A percentile compares a stretch with the other conserved stretches of the same genome.
These are phyloP conservation scores for Rehmannia glutinosa DNA, from an alignment of 257 asterid species.

Conservation along the genomic window DNA sequence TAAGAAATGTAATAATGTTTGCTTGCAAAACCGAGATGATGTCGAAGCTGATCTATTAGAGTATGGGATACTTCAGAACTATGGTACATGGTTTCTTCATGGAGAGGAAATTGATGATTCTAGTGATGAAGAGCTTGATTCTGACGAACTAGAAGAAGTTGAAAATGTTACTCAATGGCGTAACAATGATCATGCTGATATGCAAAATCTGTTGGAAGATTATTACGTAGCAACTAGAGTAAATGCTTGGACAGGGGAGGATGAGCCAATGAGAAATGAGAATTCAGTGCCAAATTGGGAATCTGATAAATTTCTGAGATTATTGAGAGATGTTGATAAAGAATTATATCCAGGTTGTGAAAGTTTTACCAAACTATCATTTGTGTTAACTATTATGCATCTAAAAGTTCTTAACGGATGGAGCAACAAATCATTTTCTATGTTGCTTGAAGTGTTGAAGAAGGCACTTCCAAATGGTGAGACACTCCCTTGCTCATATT, in stretches of 20 bases:
- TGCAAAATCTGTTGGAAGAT: background rate
- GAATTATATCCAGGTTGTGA: too few species aligned
- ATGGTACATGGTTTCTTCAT: background rate
- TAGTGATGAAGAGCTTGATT: background rate
- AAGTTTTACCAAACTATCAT: background rate
- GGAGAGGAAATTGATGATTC: background rate
- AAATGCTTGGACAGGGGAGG: background rate
- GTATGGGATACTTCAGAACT: background rate
- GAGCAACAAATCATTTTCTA: background rate
- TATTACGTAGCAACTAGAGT: background rate
- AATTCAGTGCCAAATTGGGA: background rate
- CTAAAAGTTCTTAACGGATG: background rate
- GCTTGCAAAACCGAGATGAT: background rate
- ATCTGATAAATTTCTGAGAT: background rate
- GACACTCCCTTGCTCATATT: too few species aligned
- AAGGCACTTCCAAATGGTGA: background rate
- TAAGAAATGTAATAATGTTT: too few species aligned
- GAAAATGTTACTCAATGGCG: background rate
- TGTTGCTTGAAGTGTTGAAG: background rate
- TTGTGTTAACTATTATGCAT: background rate
- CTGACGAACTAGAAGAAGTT: background rate
- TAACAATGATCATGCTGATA: background rate
- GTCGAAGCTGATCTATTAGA: background rate
- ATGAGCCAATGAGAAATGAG: background rate
- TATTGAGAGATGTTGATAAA: too few species aligned